These are phyloP conservation scores for Ajuga chamaepitys DNA, from an alignment of 257 asterid genomes.

Conservation along the genomic window DNA sequence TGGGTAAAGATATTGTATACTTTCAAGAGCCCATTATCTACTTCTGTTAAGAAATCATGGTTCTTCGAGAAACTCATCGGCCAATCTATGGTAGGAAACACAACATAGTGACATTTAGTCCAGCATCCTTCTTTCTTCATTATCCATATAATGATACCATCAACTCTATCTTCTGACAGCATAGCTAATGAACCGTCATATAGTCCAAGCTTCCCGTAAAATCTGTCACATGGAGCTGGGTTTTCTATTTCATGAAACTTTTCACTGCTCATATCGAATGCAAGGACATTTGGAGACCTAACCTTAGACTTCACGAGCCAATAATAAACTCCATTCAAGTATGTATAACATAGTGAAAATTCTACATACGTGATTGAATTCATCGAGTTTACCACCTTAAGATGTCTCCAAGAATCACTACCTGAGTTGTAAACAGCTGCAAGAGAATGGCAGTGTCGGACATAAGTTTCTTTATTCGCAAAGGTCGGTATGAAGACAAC, in stretches of 20 bases:
- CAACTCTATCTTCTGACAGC: slow-evolving; percentile 19
- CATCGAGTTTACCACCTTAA: slow-evolving; percentile 21
- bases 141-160: slow-evolving; percentile 29
- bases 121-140: slow-evolving; percentile 30
- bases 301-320: slow-evolving; percentile 28
- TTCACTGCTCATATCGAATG: slow-evolving; percentile 32
- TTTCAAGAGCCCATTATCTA: slow-evolving; percentile 17
- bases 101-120: slow-evolving; percentile 18
- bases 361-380: slow-evolving; percentile 10
- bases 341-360: slow-evolving; percentile 30
- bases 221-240: slow-evolving; percentile 20
- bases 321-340: slow-evolving; percentile 37
- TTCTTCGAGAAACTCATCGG: slow-evolving; percentile 37
- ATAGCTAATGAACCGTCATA: slow-evolving; percentile 30
- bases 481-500: slow-evolving; percentile 28
- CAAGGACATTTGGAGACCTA: slow-evolving; percentile 24
- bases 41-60: slow-evolving; percentile 28
- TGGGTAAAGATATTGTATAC: slow-evolving; percentile 7
- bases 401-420: slow-evolving; percentile 34
- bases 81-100: slow-evolving; percentile 32
- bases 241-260: slow-evolving; percentile 22
- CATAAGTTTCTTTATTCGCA: slow-evolving; percentile 21
- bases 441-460: slow-evolving; percentile 3
- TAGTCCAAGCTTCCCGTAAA: slow-evolving; percentile 29
- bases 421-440: slow-evolving; percentile 30